Evolutionary conservation across 2,329 filamentous ascomycete genomes (phyloP), one percentile per base, ranked within the genome.

Genomic region (Amphichorda felina): DNA sequence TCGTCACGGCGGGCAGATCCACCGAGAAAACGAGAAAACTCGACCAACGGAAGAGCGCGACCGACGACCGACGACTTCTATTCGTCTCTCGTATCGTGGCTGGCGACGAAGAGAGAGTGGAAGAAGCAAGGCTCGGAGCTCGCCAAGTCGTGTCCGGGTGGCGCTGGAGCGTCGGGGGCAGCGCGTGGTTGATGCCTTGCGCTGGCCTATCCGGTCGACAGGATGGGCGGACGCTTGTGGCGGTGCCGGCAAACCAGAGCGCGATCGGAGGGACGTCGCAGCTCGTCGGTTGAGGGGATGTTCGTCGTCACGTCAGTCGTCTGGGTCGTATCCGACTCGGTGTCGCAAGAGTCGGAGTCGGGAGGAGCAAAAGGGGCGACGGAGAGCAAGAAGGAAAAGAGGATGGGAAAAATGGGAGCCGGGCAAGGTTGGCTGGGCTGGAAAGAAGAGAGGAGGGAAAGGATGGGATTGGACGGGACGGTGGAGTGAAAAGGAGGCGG

Each of bases 251-350:
- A 24, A 24, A 6, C 21, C 21, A 24, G 21, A 24, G 21, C 21
- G 21, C 21, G 21, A 24, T 24, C 21, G 21, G 21, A 24, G 21
- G 21, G 21, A 6, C 10, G 21, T 24, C 6, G 21, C 10, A 10
- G 10, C 10, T 24, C 21, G 21, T n/a, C n/a, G 21, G 21, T 24
- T 24, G 21, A 24, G 21, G 6, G 21, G 21, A 24, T 24, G 21
- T 6, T 24, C 21, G 18, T 33, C 31, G 31, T 33, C 31, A 33
- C 8, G 31, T 33, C 21, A 19, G 30, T 33, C 31, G 31, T 33
- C 31, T 33, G 9, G 9, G 14, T 33, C 31, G 31, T 33, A 13
- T 24, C 31, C 31, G 31, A 33, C 31, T 33, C 31, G 22, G 17
- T 10, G 17, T 33, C 27, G 15, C 27, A 6, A 16, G 31, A 33